phyloP scores from a whole-genome alignment of 495 filamentous ascomycete species.

The Trichoderma virens region DNA sequence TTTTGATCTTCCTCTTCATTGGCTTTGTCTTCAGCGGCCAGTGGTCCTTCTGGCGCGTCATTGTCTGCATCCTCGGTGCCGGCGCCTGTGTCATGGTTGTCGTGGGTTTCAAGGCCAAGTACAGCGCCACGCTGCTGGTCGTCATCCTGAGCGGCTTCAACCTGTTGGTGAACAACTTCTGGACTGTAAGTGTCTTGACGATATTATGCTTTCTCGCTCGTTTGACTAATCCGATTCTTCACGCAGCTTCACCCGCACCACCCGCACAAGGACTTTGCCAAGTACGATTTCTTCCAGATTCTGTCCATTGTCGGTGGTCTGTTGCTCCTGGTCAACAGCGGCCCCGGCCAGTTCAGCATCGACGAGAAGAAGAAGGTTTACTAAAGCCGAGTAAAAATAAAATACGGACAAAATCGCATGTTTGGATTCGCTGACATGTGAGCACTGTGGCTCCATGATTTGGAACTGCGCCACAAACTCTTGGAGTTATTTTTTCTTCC shows the following conservation, averaged over 20 bases:
- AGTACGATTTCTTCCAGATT: slow-evolving; percentile 99
- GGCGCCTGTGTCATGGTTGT: slow-evolving; percentile 97
- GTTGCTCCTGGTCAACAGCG: slow-evolving; percentile 94
- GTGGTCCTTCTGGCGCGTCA: slow-evolving; percentile 78
- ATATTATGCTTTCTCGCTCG: neutral
- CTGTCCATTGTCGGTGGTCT: slow-evolving; percentile 96
- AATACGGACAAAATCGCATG: slow-evolving; percentile 2
- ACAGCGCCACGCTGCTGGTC: slow-evolving; percentile 88
- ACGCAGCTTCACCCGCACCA: slow-evolving; percentile 89
- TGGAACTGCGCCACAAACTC: slow-evolving; percentile 1
- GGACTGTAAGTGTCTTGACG: slow-evolving; percentile 67
- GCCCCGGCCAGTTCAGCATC: slow-evolving; percentile 92
- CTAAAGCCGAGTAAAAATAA: slow-evolving; percentile 34
- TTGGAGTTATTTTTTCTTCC: neutral
- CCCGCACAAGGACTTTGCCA: slow-evolving; percentile 99
- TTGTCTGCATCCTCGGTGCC: slow-evolving; percentile 74
- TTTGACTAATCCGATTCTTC: neutral
- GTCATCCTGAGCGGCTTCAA: slow-evolving; percentile 95
- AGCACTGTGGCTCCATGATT: neutral
- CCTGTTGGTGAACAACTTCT: slow-evolving; percentile 97
- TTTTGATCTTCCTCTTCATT: slow-evolving; percentile 93
- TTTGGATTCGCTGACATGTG: slow-evolving; percentile 9
- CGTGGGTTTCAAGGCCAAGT: slow-evolving; percentile 99
- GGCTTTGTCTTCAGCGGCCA: slow-evolving; percentile 93
- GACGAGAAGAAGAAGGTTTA: slow-evolving; percentile 99